Evolutionary conservation across 2,329 filamentous ascomycete species (phyloP), one percentile per base, ranked within the genome.

Genomic region (Dactylellina parvicollis): DNA sequence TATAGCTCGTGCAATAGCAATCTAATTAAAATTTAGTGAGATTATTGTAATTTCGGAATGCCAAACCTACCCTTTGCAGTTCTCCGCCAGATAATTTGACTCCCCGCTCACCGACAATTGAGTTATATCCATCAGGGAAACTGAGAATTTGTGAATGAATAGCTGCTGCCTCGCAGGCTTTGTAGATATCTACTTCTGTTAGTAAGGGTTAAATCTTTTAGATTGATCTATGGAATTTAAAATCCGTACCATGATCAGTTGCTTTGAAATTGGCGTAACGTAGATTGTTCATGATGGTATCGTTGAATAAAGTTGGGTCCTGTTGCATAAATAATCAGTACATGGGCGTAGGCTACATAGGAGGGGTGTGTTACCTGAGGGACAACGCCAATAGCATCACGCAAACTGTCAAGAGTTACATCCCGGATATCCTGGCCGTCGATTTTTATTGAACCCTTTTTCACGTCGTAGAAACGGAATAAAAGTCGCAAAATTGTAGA

Each of bases 91-190:
- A 84, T 22, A 86, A 80, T 49, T 82, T 82, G 7, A 83, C 80
- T 20, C 84, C 85, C 16, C 81, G 79, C 76, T 85, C 83, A 18
- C 85, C 85, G 24, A 86, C 82, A 42, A 79, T 77, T 7, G 83
- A 82, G 18, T 81, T 74, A 77, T 86, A 85, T 0, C 82, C 82
- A 77, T 86, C 82, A 0, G 86, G 82, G 76, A 90, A 89, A 0
- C 79, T 82, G 57, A 85, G 78, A 69, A 90, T 89, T 75, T 88
- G 87, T 61, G 89, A 85, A 79, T 90, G 88, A 24, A 90, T 85
- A 1, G 85, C 84, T 1, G 88, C 88, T 0, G 85, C 84, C 62
- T 83, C 83, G 77, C 87, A 89, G 0, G 88, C 88, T 1, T 84
- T 84, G 52, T 85, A 82, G 49, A 89, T 83, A 28, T 90, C 86